Conservation (phyloP, 2,329 filamentous ascomycete species). For the Xylariaceae sp. region DNA sequence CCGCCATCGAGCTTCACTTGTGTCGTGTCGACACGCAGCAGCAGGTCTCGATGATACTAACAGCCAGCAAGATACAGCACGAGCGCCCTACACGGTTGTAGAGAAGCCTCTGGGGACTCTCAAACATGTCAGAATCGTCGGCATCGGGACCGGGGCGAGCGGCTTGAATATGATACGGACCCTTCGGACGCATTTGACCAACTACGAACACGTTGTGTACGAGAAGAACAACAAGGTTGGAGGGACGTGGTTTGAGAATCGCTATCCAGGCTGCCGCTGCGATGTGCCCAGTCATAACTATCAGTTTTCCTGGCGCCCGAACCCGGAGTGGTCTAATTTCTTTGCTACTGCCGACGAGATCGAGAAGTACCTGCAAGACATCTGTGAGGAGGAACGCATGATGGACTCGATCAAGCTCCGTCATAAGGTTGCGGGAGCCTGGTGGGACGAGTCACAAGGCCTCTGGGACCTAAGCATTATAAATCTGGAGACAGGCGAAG, state of each 20-base stretch:
- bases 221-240: slow-evolving; percentile 49
- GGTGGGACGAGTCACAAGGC: slow-evolving; percentile 36
- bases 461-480: slow-evolving; percentile 35
- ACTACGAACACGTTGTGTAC: slow-evolving; percentile 42
- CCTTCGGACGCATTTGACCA: slow-evolving; percentile 32
- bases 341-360: slow-evolving; percentile 50
- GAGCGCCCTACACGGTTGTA: slow-evolving; percentile 24
- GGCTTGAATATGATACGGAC: slow-evolving; percentile 38
- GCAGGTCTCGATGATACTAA: slow-evolving; percentile 13
- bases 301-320: slow-evolving; percentile 54
- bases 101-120: slow-evolving; percentile 31
- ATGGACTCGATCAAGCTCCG: slow-evolving; percentile 33
- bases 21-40: slow-evolving; percentile 7
- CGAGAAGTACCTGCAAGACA: slow-evolving; percentile 39
- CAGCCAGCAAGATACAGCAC: slow-evolving; percentile 7
- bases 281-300: slow-evolving; percentile 55
- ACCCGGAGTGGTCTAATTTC: slow-evolving; percentile 51
- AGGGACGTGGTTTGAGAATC: slow-evolving; percentile 53
- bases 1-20: slow-evolving; percentile 13
- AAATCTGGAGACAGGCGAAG: slow-evolving; percentile 29
- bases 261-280: slow-evolving; percentile 50
- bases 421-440: slow-evolving; percentile 34
- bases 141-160: slow-evolving; percentile 37
- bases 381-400: slow-evolving; percentile 42
- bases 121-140: slow-evolving; percentile 34